Percentiles rank a stretch among this genome's conserved stretches.
These are phyloP conservation scores for Helotiales sp. DNA, from an alignment of 2,329 filamentous ascomycete species.

Conservation along the genomic window DNA sequence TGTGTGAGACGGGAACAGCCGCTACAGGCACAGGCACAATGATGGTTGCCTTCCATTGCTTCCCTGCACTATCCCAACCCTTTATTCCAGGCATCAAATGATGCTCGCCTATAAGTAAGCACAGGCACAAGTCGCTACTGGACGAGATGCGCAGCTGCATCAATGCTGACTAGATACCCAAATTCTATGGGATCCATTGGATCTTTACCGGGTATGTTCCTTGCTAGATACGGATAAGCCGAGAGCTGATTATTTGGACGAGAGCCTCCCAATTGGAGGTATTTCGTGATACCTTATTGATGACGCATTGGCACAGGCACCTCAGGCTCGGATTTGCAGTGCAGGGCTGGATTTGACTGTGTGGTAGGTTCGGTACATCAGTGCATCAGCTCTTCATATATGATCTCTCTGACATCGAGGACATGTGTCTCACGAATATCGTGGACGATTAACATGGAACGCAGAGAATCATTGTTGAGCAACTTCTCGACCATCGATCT, in stretches of 20 bases:
- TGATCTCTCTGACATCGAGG: too few species aligned
- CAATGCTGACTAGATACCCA: not conserved
- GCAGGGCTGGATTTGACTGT: not conserved
- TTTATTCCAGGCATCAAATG: not conserved
- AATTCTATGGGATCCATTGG: not conserved
- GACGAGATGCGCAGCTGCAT: not conserved
- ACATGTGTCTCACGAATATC: too few species aligned
- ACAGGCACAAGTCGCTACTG: not conserved
- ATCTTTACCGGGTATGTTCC: not conserved
- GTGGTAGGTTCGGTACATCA: too few species aligned
- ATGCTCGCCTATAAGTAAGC: not conserved
- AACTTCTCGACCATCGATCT: not conserved
- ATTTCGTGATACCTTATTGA: not conserved
- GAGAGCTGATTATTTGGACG: not conserved
- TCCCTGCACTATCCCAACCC: not conserved
- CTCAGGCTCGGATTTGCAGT: not conserved
- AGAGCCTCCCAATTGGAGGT: not conserved
- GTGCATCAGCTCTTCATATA: too few species aligned
- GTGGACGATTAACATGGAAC: too few species aligned
- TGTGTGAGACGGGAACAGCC: not conserved
- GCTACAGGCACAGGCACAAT: not conserved
- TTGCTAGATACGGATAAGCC: not conserved
- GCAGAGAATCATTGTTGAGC: not conserved
- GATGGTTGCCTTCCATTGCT: not conserved
- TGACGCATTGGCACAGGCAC: not conserved